phyloP scores from a whole-genome alignment of 2,329 filamentous ascomycete genomes.

The Myriosclerotinia duriaeana region DNA sequence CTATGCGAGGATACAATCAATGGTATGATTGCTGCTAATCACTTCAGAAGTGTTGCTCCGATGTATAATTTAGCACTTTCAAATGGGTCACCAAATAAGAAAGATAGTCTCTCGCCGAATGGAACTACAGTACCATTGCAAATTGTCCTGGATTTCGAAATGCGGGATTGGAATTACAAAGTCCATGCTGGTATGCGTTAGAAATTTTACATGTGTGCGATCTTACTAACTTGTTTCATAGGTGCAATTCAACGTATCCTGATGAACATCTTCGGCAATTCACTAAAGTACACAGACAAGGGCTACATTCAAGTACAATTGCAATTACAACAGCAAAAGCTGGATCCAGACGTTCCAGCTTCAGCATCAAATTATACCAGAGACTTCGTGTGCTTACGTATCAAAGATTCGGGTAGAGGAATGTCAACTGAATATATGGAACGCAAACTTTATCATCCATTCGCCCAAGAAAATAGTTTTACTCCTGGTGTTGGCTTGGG shows the following conservation, averaged over 20 bases:
- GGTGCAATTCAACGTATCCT: slow-evolving; percentile 51
- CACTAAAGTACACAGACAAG: slow-evolving; percentile 56
- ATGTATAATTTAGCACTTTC: slow-evolving; percentile 15
- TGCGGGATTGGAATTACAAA: slow-evolving; percentile 36
- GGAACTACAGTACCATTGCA: slow-evolving; percentile 24
- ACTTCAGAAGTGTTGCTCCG: slow-evolving; percentile 16
- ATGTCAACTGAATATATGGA: slow-evolving; percentile 61
- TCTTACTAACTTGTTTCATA: slow-evolving; percentile 39
- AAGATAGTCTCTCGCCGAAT: not conserved
- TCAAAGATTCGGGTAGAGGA: slow-evolving; percentile 61
- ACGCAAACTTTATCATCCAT: slow-evolving; percentile 59
- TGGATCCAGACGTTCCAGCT: slow-evolving; percentile 35
- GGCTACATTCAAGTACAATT: slow-evolving; percentile 49
- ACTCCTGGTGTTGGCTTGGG: slow-evolving; percentile 47
- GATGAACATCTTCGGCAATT: slow-evolving; percentile 61
- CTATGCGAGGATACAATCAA: slow-evolving; percentile 38
- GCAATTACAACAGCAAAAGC: not conserved
- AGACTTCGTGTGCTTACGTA: slow-evolving; percentile 37
- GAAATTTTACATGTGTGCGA: slow-evolving; percentile 54
- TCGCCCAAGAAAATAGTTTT: slow-evolving; percentile 59
- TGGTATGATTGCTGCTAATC: slow-evolving; percentile 36
- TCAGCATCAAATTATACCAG: slow-evolving; percentile 59
- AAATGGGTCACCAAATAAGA: slow-evolving; percentile 13
- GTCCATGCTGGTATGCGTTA: slow-evolving; percentile 38
- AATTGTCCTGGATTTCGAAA: slow-evolving; percentile 37